Conservation (phyloP, 176 grass and related monocot genomes). For the Musa beccarii region DNA sequence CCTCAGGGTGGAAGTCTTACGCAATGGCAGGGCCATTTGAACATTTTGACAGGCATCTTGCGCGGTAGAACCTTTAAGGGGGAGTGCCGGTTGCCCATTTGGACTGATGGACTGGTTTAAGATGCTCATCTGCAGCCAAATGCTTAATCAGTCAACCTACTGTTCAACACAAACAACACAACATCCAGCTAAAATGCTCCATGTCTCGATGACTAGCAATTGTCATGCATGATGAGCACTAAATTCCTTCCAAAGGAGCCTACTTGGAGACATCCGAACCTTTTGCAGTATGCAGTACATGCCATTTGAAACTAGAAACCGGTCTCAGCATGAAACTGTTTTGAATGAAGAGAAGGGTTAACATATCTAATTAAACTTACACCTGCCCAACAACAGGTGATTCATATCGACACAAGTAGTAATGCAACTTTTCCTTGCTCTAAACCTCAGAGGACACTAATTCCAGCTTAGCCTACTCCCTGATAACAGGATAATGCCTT, state of each 20-base stretch:
- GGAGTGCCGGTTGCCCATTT: constrained; percentile 34
- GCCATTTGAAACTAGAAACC: no score
- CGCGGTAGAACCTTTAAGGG: constrained; percentile 8
- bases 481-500: neutral
- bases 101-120: constrained; percentile 51
- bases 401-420: neutral
- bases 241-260: neutral
- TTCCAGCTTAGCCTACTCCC: neutral
- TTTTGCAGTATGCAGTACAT: neutral
- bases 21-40: neutral
- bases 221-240: no score
- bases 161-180: neutral
- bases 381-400: neutral
- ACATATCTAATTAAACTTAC: neutral
- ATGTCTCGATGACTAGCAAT: no score
- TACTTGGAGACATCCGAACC: neutral
- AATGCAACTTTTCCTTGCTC: neutral
- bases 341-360: neutral
- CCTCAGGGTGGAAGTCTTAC: constrained; percentile 26
- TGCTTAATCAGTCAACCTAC: neutral
- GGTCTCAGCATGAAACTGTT: neutral
- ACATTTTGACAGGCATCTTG: constrained; percentile 20
- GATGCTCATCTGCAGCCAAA: constrained; percentile 53
- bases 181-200: no score
- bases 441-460: neutral